Percentiles rank a stretch among this genome's conserved stretches.
Conservation (phyloP, 176 grass and related monocot genomes). For the Typha latifolia region DNA sequence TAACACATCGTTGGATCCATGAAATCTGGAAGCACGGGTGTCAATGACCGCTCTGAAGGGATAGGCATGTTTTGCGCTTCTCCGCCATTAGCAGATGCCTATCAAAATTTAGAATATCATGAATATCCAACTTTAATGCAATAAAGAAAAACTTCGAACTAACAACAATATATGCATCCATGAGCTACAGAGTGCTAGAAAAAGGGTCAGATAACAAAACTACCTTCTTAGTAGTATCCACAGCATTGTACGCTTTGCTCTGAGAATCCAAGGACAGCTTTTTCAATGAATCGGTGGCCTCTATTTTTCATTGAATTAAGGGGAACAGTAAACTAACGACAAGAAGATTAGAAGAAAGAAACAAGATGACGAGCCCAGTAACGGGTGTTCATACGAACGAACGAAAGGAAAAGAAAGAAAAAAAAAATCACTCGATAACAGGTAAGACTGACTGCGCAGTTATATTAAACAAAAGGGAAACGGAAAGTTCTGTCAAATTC, state of each 20-base stretch:
- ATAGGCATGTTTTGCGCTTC: constrained; percentile 31
- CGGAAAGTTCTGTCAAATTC: too few species aligned
- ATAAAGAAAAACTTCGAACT: constrained; percentile 2
- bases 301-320: constrained; percentile 34
- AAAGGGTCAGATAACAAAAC: background rate
- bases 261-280: constrained; percentile 64
- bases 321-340: constrained; percentile 13
- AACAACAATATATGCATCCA: background rate
- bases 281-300: constrained; percentile 69
- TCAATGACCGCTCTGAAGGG: constrained; percentile 53
- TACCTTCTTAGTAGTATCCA: constrained; percentile 56
- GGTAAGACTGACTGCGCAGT: background rate
- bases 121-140: background rate
- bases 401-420: background rate
- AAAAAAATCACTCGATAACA: background rate
- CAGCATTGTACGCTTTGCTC: constrained; percentile 29
- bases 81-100: constrained; percentile 33
- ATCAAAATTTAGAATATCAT: constrained; percentile 33
- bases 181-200: background rate
- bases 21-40: constrained; percentile 63
- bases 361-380: background rate
- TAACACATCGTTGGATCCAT: constrained; percentile 69
- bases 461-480: too few species aligned
- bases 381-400: background rate
- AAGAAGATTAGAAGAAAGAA: background rate